Percentiles rank a stretch among this genome's conserved stretches.
phyloP scores from a whole-genome alignment of 2,329 filamentous ascomycete genomes.

The Aureobasidium vineae region DNA sequence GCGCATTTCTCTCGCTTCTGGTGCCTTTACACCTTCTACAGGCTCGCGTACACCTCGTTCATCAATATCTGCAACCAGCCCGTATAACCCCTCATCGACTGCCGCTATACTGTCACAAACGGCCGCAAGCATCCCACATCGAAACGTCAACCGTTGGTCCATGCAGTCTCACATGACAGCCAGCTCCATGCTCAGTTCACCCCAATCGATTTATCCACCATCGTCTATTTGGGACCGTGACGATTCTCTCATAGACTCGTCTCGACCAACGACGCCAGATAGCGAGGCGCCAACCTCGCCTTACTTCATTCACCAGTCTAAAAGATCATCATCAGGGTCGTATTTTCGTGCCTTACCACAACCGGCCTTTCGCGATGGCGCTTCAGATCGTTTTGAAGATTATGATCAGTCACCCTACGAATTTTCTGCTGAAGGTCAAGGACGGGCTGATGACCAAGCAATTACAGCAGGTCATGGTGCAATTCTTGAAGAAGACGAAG shows the following conservation, averaged over 20 bases:
- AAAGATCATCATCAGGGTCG: slow-evolving; percentile 53
- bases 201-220: slow-evolving; percentile 58
- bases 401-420: slow-evolving; percentile 8
- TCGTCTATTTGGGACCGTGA: slow-evolving; percentile 75
- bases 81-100: slow-evolving; percentile 49
- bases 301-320: slow-evolving; percentile 61
- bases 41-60: slow-evolving; percentile 41
- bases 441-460: slow-evolving; percentile 1
- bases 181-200: slow-evolving; percentile 78
- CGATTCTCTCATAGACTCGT: slow-evolving; percentile 60
- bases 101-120: slow-evolving; percentile 63
- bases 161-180: slow-evolving; percentile 59
- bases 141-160: slow-evolving; percentile 60
- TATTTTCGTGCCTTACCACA: slow-evolving; percentile 30
- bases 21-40: slow-evolving; percentile 47
- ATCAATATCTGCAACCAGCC: slow-evolving; percentile 40
- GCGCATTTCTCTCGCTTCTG: slow-evolving; percentile 62
- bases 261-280: slow-evolving; percentile 76
- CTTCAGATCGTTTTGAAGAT: slow-evolving; percentile 19
- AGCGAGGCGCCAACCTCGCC: slow-evolving; percentile 62
- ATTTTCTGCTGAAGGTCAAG: slow-evolving; percentile 15
- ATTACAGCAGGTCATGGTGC: slow-evolving; percentile 17
- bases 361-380: slow-evolving; percentile 22
- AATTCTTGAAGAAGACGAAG: slow-evolving; percentile 26
- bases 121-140: slow-evolving; percentile 57